phyloP scores from a whole-genome alignment of 257 asterid species.

The Lavandula angustifolia region DNA sequence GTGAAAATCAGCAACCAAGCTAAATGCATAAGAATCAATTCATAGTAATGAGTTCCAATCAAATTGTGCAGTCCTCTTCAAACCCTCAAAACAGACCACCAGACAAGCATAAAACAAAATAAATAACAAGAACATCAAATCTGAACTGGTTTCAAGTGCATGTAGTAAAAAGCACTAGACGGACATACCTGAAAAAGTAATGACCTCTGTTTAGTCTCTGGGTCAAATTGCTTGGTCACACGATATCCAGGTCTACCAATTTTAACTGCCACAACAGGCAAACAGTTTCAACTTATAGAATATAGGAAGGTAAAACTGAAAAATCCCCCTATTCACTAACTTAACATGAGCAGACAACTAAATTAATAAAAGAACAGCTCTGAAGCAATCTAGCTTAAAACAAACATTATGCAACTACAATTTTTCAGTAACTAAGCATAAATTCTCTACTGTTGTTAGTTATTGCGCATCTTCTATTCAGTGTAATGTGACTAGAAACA shows the following conservation, averaged over 20 bases:
- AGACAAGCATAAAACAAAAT: background rate
- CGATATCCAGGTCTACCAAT: conserved; percentile 98
- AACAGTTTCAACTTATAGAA: background rate
- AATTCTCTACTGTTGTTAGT: background rate
- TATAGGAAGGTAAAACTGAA: conserved; percentile 16
- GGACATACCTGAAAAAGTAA: conserved; percentile 79
- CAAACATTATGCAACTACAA: background rate
- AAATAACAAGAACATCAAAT: conserved; percentile 6
- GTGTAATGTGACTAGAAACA: background rate
- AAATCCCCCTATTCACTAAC: background rate
- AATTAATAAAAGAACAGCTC: background rate
- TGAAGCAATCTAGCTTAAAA: conserved; percentile 14
- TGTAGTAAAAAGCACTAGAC: conserved; percentile 4
- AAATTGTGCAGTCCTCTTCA: background rate
- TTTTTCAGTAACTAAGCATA: background rate
- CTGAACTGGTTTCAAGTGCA: background rate
- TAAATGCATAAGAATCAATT: background rate
- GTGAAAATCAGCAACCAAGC: background rate
- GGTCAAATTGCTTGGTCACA: conserved; percentile 89
- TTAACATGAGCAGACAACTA: background rate
- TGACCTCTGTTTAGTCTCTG: conserved; percentile 94
- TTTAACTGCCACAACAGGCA: conserved; percentile 60
- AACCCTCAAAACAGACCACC: conserved; percentile 4
- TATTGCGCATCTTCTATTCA: background rate
- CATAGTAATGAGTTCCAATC: background rate